Evolutionary conservation across 495 filamentous ascomycete genomes (phyloP).

Genomic region (Schizothecium vesticola): DNA sequence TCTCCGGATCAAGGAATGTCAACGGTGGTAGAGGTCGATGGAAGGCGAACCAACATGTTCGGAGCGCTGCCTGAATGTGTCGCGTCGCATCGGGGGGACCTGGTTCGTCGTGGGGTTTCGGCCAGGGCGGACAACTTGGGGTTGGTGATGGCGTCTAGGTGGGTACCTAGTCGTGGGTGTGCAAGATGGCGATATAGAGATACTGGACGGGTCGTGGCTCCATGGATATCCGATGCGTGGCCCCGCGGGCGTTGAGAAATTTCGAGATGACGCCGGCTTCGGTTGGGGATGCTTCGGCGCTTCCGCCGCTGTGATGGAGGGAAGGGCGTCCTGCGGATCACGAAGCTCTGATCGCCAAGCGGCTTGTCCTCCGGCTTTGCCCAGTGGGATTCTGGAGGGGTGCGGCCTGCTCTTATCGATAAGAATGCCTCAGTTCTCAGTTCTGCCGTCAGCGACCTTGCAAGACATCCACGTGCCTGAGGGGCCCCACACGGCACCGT

Average conservation of each 20-base stretch:
- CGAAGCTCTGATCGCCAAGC: not conserved
- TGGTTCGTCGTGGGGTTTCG: not conserved
- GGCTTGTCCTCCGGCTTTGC: not conserved
- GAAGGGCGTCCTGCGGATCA: not conserved
- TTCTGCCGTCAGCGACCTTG: not conserved
- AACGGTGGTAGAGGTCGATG: slow-evolving; percentile 20
- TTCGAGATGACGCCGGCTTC: not conserved
- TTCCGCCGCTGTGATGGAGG: not conserved
- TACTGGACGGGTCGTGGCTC: not conserved
- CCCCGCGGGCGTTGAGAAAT: not conserved
- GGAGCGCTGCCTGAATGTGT: slow-evolving; percentile 9
- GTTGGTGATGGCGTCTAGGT: not conserved
- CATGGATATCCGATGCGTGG: not conserved
- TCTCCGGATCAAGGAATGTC: slow-evolving; percentile 30
- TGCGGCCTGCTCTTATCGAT: not conserved
- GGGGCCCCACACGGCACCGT: slow-evolving; percentile 17
- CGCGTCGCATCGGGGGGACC: slow-evolving; percentile 20
- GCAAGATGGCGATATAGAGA: not conserved
- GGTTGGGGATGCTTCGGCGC: not conserved
- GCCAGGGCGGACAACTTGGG: not conserved
- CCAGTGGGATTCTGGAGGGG: not conserved
- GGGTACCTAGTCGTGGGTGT: not conserved
- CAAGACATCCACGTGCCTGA: slow-evolving; percentile 13
- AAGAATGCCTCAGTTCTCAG: not conserved
- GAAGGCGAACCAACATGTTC: slow-evolving; percentile 33